Evolutionary conservation across 331 rosid species (phyloP), one percentile per base, ranked within the genome.

Genomic region (Arachis monticola): DNA sequence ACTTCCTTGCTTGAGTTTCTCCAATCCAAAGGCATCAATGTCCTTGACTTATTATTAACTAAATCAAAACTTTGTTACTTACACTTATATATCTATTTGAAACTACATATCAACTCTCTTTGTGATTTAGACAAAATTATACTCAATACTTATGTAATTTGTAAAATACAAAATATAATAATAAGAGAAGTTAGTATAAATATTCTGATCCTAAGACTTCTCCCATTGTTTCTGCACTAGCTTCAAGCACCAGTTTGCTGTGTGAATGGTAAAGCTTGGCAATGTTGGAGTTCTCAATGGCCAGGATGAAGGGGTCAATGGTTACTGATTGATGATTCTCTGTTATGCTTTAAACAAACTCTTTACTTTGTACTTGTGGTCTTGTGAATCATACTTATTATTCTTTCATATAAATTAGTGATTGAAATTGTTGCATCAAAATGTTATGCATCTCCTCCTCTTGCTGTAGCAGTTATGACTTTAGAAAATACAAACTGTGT

Each of bases 1-100:
- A 91, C 98, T 65, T 60, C 85, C 68, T 75, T 93, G 81, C 35
- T 93, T 47, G 91, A 84, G 81, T 65, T 52, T 62, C 84, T 78
- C 69, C 97, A 93, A 75, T 91, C 96, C 30, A 83, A 78, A 67
- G 96, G 94, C 52, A 40, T 91, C 72, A 80, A 66, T 67, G 79
- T 89, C 0, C 69, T 87, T 8, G 98, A 93, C 71, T 81, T 91
- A 80, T 91, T 88, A 50, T 6, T 51, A 51, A 51, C 12, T 51
- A 51, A 51, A 51, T 11, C n/a, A 10, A 48, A 44, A 6, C 48
- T 44, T 44, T 44, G 48, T 44, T 44, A 6, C 30, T 27, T 27
- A 27, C 30, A 27, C 1, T 27, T 27, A 27, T 27, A 27, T 27
- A 27, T 27, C 30, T 27, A 27, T 27, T 27, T 27, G 30, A 27